Conservation (phyloP, 371 early-diverging fungal genomes). For the Capillidium heterosporum region DNA sequence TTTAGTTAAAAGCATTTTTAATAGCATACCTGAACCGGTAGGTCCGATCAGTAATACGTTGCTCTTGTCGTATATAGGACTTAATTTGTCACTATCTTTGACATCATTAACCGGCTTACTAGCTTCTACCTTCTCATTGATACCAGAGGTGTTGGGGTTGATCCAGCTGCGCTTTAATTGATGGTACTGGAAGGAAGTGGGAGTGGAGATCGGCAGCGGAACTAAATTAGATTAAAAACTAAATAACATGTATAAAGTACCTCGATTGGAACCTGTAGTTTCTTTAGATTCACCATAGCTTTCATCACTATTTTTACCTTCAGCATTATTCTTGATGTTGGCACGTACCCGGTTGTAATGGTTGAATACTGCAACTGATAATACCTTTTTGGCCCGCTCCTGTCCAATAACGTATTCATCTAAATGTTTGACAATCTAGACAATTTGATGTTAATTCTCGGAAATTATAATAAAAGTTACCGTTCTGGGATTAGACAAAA, state of each 20-base stretch:
- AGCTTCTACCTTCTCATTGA: neutral
- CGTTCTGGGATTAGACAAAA: conserved; percentile 2
- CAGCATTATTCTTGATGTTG: conserved; percentile 19
- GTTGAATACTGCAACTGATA: conserved; percentile 74
- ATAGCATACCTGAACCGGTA: conserved; percentile 47
- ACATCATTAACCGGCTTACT: conserved; percentile 4
- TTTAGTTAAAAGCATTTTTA: conserved; percentile 6
- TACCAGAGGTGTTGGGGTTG: conserved; percentile 4
- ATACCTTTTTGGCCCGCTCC: conserved; percentile 57
- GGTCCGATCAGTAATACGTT: conserved; percentile 76
- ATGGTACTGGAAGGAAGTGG: conserved; percentile 5
- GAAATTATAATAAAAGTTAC: neutral
- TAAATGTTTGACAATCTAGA: conserved; percentile 58
- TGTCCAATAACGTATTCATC: conserved; percentile 82
- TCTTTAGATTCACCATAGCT: neutral
- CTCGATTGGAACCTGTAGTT: neutral
- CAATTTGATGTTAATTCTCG: neutral
- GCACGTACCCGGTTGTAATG: conserved; percentile 68
- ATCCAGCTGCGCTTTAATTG: conserved; percentile 7
- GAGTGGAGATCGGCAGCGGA: neutral
- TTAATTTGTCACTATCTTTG: conserved; percentile 1
- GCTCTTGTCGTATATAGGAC: conserved; percentile 62
- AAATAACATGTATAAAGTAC: neutral
- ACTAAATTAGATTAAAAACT: neutral
- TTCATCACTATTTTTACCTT: neutral